These are phyloP conservation scores for Triticum dicoccoides DNA, from an alignment of 176 grass and related monocot genomes.

Conservation along the genomic window DNA sequence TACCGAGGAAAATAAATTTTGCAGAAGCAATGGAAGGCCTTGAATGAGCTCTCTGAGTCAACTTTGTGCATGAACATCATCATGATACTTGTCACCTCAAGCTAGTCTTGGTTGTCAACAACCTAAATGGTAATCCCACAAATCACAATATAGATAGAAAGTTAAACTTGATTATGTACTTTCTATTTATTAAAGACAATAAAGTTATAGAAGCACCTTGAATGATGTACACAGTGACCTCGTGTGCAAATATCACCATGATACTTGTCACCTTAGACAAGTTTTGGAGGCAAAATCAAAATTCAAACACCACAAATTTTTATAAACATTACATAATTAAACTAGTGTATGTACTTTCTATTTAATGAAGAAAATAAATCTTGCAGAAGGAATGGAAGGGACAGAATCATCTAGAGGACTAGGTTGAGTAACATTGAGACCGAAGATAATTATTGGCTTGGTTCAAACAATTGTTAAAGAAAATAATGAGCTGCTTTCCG, in stretches of 20 bases:
- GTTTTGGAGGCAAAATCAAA: too few relatives aligned
- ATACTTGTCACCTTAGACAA: too few relatives aligned
- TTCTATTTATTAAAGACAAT: not conserved
- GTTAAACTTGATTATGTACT: not conserved
- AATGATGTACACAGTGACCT: too few relatives aligned
- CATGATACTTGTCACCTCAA: too few relatives aligned
- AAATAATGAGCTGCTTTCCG: slow-evolving; percentile 58
- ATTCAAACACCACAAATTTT: too few relatives aligned
- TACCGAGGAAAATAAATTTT: slow-evolving; percentile 12
- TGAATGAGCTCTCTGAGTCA: too few relatives aligned
- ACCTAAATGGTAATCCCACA: slow-evolving; percentile 42
- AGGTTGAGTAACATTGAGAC: slow-evolving; percentile 66
- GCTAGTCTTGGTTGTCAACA: slow-evolving; percentile 28
- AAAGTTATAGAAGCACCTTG: slow-evolving; percentile 52
- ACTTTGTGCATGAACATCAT: too few relatives aligned
- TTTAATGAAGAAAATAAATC: not conserved
- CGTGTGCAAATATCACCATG: too few relatives aligned
- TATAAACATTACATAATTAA: not conserved
- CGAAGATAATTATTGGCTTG: slow-evolving; percentile 64
- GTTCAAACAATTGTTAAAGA: slow-evolving; percentile 42
- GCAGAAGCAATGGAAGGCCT: slow-evolving; percentile 32
- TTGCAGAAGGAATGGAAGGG: slow-evolving; percentile 69
- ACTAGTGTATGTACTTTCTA: not conserved
- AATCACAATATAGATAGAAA: not conserved
- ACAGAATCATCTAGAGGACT: slow-evolving; percentile 48